A percentile compares a stretch with the other conserved stretches of the same genome.
Evolutionary conservation across 495 filamentous ascomycete genomes (phyloP).

Genomic region (Elaphomyces granulatus): DNA sequence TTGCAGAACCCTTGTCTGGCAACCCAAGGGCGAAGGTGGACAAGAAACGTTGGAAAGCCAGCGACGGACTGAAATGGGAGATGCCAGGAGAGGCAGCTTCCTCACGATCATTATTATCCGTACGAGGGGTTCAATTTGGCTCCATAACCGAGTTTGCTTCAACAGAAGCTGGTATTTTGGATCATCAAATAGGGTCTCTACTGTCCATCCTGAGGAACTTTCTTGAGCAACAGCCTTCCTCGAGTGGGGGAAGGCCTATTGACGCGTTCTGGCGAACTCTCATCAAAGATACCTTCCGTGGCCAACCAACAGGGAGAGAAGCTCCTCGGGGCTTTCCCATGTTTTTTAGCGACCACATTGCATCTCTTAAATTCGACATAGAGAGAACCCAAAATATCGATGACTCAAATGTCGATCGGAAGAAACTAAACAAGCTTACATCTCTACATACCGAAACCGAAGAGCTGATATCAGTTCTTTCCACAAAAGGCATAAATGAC

Average conservation of each 20-base stretch:
- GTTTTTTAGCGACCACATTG: not conserved
- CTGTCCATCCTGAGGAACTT: not conserved
- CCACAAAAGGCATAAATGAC: not conserved
- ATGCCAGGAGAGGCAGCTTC: not conserved
- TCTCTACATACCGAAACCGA: not conserved
- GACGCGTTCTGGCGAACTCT: not conserved
- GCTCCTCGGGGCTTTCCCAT: not conserved
- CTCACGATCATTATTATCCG: not conserved
- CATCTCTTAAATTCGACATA: not conserved
- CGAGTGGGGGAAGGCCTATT: not conserved
- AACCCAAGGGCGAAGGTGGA: not conserved
- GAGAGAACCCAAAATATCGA: not conserved
- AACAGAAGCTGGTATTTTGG: not conserved
- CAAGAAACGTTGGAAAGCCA: not conserved
- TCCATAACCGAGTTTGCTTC: not conserved
- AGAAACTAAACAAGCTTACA: not conserved
- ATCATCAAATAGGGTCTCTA: not conserved
- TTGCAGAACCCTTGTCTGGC: not conserved
- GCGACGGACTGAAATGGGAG: not conserved
- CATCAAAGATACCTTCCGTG: not conserved
- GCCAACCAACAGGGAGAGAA: not conserved
- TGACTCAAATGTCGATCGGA: not conserved
- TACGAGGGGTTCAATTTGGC: not conserved
- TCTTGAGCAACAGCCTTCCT: not conserved
- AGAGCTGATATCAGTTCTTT: not conserved